Evolutionary conservation across 2,329 filamentous ascomycete genomes (phyloP), one percentile per base, ranked within the genome.

Genomic region (Fusarium acutatum): DNA sequence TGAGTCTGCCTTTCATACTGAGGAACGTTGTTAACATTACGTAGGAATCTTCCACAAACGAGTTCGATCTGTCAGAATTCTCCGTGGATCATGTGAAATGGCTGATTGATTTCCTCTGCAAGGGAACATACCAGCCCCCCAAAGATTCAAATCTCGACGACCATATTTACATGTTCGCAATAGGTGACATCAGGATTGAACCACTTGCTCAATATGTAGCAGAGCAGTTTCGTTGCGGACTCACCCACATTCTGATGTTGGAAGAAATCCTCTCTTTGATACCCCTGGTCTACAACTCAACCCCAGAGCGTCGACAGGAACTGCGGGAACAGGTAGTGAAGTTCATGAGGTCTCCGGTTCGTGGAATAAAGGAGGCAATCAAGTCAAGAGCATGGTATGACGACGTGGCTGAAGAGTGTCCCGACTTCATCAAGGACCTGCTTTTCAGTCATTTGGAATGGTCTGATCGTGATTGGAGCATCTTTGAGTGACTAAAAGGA

Each of bases 41-140:
- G 10, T 14, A 53, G 24, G 49, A 53, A 17, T 53, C 49, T 2
- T 22, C 14, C 5, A 53, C 32, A 12, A 53, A 28, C 49, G 18
- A 35, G 14, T 17, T 26, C 13, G 20, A 53, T 13, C 13, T 53
- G 2, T 53, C 49, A 8, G 24, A 28, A 7, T 26, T 15, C 12
- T 26, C 49, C 37, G 32, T 9, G 24, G 10, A 35, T 15, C 18
- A 53, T 37, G 49, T 37, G 15, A 8, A 7, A 4, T 52, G 38
- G 22, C 44, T 69, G 28, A 32, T 69, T 4, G 60, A 71, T 8
- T 72, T 40, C 40, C 40, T 71, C 3, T 72, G 69, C n/a, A 56
- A 17, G 5, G 57, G 52, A 41, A 4, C 24, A 8, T 18, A 56
- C 14, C 9, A 26, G 6, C 20, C 53, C n/a, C 17, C 30, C 2